phyloP scores from a whole-genome alignment of 805 yeast genomes.

The Lipomyces yamanashiensis region DNA sequence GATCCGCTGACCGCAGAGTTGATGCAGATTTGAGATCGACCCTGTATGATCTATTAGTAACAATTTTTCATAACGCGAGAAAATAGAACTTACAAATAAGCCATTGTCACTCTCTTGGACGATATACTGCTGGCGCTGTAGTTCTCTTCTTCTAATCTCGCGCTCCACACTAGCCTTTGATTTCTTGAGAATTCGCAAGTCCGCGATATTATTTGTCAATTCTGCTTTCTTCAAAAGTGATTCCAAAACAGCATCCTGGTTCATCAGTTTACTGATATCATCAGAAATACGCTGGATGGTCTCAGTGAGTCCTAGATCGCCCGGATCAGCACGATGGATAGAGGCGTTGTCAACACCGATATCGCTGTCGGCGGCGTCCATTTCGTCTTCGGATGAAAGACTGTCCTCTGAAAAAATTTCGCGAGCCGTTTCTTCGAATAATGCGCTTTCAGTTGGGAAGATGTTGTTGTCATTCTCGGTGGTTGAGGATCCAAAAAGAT shows the following conservation, averaged over 20 bases:
- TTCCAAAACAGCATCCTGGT: conserved; percentile 66
- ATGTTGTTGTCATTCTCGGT: conserved; percentile 25
- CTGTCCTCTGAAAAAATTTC: conserved; percentile 38
- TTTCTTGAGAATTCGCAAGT: conserved; percentile 67
- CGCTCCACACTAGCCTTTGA: conserved; percentile 68
- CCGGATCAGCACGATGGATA: conserved; percentile 67
- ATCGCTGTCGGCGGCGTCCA: conserved; percentile 40
- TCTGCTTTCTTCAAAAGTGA: conserved; percentile 82
- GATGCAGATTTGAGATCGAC: conserved; percentile 45
- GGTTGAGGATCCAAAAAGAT: conserved; percentile 31
- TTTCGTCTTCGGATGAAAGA: conserved; percentile 39
- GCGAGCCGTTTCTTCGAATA: conserved; percentile 36
- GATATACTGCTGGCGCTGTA: conserved; percentile 76
- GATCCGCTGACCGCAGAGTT: conserved; percentile 56
- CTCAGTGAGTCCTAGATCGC: conserved; percentile 57
- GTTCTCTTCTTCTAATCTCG: conserved; percentile 74
- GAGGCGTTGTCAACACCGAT: conserved; percentile 41
- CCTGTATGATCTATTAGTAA: conserved; percentile 10
- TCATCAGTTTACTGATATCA: conserved; percentile 64
- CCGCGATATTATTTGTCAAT: conserved; percentile 73
- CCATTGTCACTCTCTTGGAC: conserved; percentile 84
- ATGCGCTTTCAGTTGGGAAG: conserved; percentile 32
- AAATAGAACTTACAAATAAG: conserved; percentile 62
- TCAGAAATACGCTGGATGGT: conserved; percentile 49
- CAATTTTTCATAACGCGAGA: not conserved